Evolutionary conservation across 305 asterid species (phyloP), one percentile per base, ranked within the genome.

Genomic region (Fraxinus platypoda): DNA sequence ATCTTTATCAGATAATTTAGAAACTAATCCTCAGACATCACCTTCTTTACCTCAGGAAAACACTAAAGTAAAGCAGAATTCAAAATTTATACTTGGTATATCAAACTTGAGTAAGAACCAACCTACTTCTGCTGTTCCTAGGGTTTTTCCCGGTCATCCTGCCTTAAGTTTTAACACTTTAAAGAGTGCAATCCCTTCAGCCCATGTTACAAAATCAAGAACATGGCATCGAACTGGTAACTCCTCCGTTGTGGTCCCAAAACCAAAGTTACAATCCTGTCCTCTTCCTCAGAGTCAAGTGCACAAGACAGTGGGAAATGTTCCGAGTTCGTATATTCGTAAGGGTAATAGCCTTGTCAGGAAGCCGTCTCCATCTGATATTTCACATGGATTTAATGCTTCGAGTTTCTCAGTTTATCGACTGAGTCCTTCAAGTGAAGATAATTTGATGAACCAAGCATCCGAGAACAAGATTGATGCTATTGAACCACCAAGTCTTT

Each of bases 261-360:
- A 90, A 71, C 87, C 89, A 38, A 90, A 81, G 75, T 21, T 77
- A 54, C 85, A 78, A 76, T 81, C 88, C 71, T 81, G 85, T 82
- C 64, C 83, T 80, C 82, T 85, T 85, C 91, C 88, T 28, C 91
- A 33, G 88, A 83, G 70, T 80, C 84, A 76, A 74, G 83, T 80
- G 66, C 79, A 87, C 74, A 89, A 88, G 86, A 85, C 83, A 54
- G 33, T 85, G 79, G 81, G 79, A 7, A 78, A 73, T 78, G 57
- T 57, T 74, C 89, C 77, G 66, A 91, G 82, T 83, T 88, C 97
- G 74, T 97, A 94, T 89, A 78, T 91, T 77, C 93, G 98, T 71
- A 92, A 91, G 89, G 98, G 97, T 80, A 94, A 97, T 86, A 92
- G 95, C 87, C 91, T 96, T 66, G 94, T 93, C 76, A 89, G 99